phyloP scores from a whole-genome alignment of 2,329 filamentous ascomycete genomes.

The Scolecobasidium constrictum region DNA sequence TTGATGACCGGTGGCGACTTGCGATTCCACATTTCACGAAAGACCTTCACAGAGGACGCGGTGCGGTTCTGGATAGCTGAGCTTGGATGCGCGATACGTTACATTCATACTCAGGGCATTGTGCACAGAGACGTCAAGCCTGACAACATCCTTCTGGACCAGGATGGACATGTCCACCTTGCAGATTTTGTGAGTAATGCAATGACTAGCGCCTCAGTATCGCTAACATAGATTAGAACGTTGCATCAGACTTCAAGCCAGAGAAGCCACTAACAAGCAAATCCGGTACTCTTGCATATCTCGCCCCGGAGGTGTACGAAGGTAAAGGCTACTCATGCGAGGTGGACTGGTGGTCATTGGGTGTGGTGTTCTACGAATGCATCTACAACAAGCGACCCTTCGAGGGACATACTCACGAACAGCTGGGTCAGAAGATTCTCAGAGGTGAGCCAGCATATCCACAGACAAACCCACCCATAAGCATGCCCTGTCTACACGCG shows the following conservation, averaged over 20 bases:
- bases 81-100: constrained; percentile 74
- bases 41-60: constrained; percentile 95
- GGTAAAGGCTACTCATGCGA: constrained; percentile 81
- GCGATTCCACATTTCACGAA: constrained; percentile 93
- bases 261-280: constrained; percentile 83
- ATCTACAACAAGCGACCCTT: constrained; percentile 99
- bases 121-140: constrained; percentile 32
- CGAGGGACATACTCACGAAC: constrained; percentile 76
- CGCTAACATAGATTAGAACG: constrained; percentile 52
- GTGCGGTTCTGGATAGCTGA: constrained; percentile 96
- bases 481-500: constrained; percentile 77
- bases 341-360: constrained; percentile 97
- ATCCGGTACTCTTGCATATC: constrained; percentile 89
- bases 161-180: constrained; percentile 69
- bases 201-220: not conserved
- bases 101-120: constrained; percentile 31
- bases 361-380: constrained; percentile 98
- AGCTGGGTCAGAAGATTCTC: constrained; percentile 68
- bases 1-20: constrained; percentile 96
- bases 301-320: constrained; percentile 89
- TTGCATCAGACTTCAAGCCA: constrained; percentile 83
- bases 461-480: constrained; percentile 85
- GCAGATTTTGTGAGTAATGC: constrained; percentile 75
- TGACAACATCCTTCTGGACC: constrained; percentile 30
- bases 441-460: constrained; percentile 77